Evolutionary conservation across 768 basidiomycete species (phyloP).

Genomic region (Lactifluus volemus): DNA sequence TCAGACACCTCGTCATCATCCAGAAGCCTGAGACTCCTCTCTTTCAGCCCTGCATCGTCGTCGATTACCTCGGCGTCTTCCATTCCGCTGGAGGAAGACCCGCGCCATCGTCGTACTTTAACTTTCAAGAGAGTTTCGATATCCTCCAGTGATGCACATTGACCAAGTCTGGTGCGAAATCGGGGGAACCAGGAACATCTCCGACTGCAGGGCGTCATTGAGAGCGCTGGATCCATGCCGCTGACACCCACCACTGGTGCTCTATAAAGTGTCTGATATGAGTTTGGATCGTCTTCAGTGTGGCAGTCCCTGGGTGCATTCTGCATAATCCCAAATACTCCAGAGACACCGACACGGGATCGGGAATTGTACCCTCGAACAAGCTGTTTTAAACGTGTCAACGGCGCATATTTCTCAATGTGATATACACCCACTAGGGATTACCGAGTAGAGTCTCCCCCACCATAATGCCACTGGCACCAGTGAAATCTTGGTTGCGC

Average conservation of each 20-base stretch:
- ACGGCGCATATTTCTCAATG: background rate
- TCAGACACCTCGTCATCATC: background rate
- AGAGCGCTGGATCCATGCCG: background rate
- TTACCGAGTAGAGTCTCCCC: conserved; percentile 71
- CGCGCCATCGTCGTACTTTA: conserved; percentile 23
- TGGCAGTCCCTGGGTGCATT: conserved; percentile 40
- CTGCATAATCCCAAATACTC: conserved; percentile 62
- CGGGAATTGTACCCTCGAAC: conserved; percentile 45
- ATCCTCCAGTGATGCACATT: conserved; percentile 19
- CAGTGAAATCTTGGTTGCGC: conserved; percentile 44
- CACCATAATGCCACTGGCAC: conserved; percentile 73
- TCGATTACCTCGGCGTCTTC: background rate
- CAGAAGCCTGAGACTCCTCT: background rate
- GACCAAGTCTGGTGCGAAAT: conserved; percentile 21
- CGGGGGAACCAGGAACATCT: conserved; percentile 24
- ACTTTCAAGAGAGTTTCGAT: conserved; percentile 21
- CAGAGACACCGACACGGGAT: conserved; percentile 56
- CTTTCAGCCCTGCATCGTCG: background rate
- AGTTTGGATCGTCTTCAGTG: conserved; percentile 43
- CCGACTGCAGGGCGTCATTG: conserved; percentile 12
- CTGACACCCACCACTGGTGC: conserved; percentile 49
- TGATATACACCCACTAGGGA: conserved; percentile 44
- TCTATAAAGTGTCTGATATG: conserved; percentile 64
- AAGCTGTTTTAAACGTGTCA: conserved; percentile 33
- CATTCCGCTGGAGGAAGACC: background rate